Conservation (phyloP, 306 rosid species). For the Hippophae gyantsensis region DNA sequence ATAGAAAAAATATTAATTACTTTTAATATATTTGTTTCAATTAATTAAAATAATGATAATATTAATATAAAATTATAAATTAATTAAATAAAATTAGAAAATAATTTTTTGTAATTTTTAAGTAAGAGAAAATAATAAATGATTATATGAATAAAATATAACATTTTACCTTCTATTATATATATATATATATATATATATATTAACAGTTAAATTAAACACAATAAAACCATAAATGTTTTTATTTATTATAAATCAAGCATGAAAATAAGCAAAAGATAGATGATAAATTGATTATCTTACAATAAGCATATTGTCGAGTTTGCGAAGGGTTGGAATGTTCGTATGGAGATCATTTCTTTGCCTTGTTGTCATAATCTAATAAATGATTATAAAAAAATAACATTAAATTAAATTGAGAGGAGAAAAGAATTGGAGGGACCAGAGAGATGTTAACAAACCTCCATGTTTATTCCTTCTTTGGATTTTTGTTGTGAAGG, state of each 20-base stretch:
- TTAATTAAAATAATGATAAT: no score
- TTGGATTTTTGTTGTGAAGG: constrained; percentile 68
- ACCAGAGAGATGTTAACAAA: constrained; percentile 12
- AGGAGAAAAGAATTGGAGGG: not conserved
- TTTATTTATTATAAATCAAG: not conserved
- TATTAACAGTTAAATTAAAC: no score
- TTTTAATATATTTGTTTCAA: no score
- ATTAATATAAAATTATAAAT: no score
- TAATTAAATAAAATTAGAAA: no score
- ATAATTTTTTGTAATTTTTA: no score
- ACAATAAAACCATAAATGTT: no score
- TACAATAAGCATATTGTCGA: constrained; percentile 88
- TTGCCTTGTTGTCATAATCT: constrained; percentile 93
- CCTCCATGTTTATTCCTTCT: constrained; percentile 90
- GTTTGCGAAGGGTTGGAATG: constrained; percentile 87
- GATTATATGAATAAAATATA: no score
- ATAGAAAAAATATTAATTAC: no score
- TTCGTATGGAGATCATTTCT: constrained; percentile 89
- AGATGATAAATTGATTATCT: constrained; percentile 16
- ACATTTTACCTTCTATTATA: no score
- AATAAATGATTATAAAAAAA: constrained; percentile 18
- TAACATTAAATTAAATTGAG: not conserved
- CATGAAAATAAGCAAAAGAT: not conserved
- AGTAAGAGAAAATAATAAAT: no score
- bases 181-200: no score